phyloP scores from a whole-genome alignment of 2,329 filamentous ascomycete genomes.

The Epicoccum sorghinum region DNA sequence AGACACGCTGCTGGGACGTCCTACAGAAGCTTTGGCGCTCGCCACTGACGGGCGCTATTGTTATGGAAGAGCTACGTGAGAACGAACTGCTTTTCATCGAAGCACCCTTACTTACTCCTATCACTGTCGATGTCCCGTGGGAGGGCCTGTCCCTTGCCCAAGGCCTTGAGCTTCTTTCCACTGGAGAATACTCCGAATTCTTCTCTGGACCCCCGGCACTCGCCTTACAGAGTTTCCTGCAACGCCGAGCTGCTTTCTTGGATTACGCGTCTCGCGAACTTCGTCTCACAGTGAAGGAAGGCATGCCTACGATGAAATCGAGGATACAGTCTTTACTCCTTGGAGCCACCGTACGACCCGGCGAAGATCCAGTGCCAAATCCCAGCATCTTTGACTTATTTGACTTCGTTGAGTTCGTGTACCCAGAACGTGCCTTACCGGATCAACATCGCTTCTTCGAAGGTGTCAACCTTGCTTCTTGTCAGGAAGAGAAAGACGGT shows the following conservation, averaged over 20 bases:
- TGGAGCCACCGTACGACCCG: slow-evolving; percentile 72
- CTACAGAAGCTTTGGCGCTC: slow-evolving; percentile 84
- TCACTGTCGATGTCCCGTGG: slow-evolving; percentile 74
- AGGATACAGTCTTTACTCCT: slow-evolving; percentile 69
- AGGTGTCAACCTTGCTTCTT: slow-evolving; percentile 71
- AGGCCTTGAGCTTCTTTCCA: slow-evolving; percentile 31
- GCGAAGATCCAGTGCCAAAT: slow-evolving; percentile 69
- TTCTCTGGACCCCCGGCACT: slow-evolving; percentile 70
- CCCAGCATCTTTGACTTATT: slow-evolving; percentile 89
- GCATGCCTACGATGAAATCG: slow-evolving; percentile 62
- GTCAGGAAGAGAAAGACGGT: slow-evolving; percentile 62
- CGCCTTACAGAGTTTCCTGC: slow-evolving; percentile 78
- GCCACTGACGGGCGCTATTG: slow-evolving; percentile 74
- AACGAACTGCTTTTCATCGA: slow-evolving; percentile 82
- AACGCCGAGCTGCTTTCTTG: slow-evolving; percentile 75
- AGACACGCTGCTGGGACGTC: slow-evolving; percentile 60
- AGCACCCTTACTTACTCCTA: slow-evolving; percentile 72
- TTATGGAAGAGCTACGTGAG: slow-evolving; percentile 78
- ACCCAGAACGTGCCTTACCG: slow-evolving; percentile 54
- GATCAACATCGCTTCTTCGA: slow-evolving; percentile 66
- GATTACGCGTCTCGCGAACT: slow-evolving; percentile 89
- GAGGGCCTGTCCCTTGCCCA: slow-evolving; percentile 68
- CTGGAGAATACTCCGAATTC: slow-evolving; percentile 61
- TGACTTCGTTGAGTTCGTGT: slow-evolving; percentile 79
- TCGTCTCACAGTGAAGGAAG: slow-evolving; percentile 73